A percentile compares a stretch with the other conserved stretches of the same genome.
Evolutionary conservation across 176 grass and related monocot genomes (phyloP).

Genomic region (Chrysopogon serrulatus): DNA sequence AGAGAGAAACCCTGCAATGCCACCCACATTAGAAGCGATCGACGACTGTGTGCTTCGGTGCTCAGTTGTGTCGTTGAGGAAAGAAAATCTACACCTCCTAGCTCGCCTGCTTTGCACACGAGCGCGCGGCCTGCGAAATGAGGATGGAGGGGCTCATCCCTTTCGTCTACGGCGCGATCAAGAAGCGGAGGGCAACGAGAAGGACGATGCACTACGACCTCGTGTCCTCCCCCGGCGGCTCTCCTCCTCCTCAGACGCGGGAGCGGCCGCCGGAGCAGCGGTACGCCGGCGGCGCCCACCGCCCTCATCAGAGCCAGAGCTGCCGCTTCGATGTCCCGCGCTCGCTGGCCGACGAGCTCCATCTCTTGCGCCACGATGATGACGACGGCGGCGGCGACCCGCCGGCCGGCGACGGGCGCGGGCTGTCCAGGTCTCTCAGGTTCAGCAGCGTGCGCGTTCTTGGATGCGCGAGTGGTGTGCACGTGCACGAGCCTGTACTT

Average conservation of each 20-base stretch:
- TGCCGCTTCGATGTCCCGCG: slow-evolving; percentile 25
- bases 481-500: background rate
- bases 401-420: background rate
- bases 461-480: background rate
- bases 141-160: slow-evolving; percentile 31
- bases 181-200: slow-evolving; percentile 22
- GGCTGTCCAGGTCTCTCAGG: slow-evolving; percentile 17
- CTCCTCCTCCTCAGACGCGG: background rate
- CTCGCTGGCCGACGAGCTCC: slow-evolving; percentile 17
- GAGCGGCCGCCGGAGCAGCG: background rate
- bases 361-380: background rate
- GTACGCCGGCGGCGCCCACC: background rate
- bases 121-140: background rate
- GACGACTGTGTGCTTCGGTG: background rate
- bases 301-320: slow-evolving; percentile 14
- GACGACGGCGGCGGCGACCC: background rate
- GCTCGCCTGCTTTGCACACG: background rate
- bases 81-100: background rate
- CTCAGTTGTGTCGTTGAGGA: background rate
- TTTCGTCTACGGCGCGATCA: slow-evolving; percentile 31
- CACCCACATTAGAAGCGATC: background rate
- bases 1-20: background rate
- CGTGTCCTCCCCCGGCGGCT: background rate
- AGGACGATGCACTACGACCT: slow-evolving; percentile 1
- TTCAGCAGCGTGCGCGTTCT: slow-evolving; percentile 13